Evolutionary conservation across 129 eudicot genomes (phyloP), one percentile per base, ranked within the genome.

Genomic region (Gnaphalium uliginosum): DNA sequence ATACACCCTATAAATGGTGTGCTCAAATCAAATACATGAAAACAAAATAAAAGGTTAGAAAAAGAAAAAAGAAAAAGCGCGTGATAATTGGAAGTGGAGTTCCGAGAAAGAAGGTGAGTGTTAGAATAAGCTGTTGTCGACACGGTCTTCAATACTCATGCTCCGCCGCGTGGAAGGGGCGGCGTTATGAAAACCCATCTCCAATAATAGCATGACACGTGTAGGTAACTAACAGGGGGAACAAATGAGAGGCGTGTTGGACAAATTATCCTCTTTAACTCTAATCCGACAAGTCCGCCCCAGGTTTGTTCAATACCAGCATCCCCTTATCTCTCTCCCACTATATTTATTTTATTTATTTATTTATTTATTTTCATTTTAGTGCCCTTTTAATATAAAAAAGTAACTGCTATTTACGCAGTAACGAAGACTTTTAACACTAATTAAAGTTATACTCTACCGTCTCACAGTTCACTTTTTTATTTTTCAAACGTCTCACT

Each of bases 241-340:
- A 74, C 70, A 74, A 60, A 61, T 61, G 14, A 75, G 54, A 64
- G 79, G 54, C 79, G 79, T 75, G 79, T 75, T 75, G 64, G 72
- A 32, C 53, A 75, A 75, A 32, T 46, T 33, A 33, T 33, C 39
- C 39, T 33, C 39, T 35, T 39, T 9, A 39, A 39, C 48, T 75
- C 50, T 32, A 75, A 46, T 75, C 79, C 79, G 71, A 75, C 79
- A 75, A 46, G 62, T 46, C 78, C 63, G 78, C 78, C 78, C 78
- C 70, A 62, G 71, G 71, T 74, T 74, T 74, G 50, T 74, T 62
- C 71, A 74, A 62, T 74, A 74, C 78, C 78, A 70, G 75, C 75
- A 70, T 50, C 75, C 62, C 11, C 43, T 14, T 17, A 23, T 6
- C 33, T 29, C 23, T 35, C 69, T 14, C 6, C 23, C 15, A 6